Base-by-base conservation (phyloP, 108 stramenopile species). In the Fistulifera pelliculosa region DNA sequence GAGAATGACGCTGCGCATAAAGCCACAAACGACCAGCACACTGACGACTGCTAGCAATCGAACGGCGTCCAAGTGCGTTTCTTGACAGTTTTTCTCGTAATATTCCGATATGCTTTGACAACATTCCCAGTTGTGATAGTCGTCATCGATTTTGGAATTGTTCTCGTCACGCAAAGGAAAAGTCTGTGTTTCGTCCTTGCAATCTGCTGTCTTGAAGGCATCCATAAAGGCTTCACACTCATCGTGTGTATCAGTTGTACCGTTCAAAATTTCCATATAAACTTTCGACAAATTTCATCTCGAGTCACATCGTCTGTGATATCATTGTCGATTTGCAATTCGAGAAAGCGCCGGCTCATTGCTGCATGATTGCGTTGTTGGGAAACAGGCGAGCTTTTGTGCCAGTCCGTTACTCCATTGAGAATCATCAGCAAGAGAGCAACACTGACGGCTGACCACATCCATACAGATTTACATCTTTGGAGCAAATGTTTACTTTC, bases 191-290 rank as follows among this genome's bases (percentile, higher is more conserved):
- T 61, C 61, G 35, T 77, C 53, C 53, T 59, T 62, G 44, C 88
- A 90, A 60, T 76, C 82, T 6, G 85, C 82, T 11, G 68, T 68
- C 15, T 61, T 50, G 57, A 80, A 90, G 28, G 89, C 89, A 58
- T 81, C 84, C 60, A 80, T 68, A 19, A 87, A 75, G 10, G 79
- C 89, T 41, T 81, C 78, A 58, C 89, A 90, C 41, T 79, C 65
- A 44, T 90, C 89, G 53, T 75, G 77, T n/a, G 68, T 69, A 47
- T 90, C 89, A 8, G 89, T 90, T 24, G 82, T 91, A 10, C 85
- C 85, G 52, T 87, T 76, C 27, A 91, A 64, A 91, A 91, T 6
- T 76, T 68, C 62, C 71, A 60, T 1, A 91, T 56, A 48, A 79
- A 91, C 13, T 80, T 58, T 21, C 68, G 63, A 50, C 89, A 91